Conservation (phyloP, 805 yeast species). For the Wickerhamiella brachini region DNA sequence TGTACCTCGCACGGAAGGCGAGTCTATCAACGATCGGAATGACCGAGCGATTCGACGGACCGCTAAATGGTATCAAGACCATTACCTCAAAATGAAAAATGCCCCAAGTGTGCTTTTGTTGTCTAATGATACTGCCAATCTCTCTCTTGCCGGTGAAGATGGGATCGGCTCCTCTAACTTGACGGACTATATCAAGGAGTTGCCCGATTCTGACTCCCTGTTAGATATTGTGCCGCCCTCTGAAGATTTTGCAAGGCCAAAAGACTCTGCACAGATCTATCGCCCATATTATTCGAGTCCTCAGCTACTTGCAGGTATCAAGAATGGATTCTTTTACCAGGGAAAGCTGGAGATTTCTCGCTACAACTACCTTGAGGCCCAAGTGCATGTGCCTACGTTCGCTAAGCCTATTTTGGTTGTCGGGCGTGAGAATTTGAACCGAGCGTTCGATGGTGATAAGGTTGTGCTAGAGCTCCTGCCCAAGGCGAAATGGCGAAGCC, state of each 20-base stretch:
- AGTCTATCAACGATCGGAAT: conserved; percentile 75
- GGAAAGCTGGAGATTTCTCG: conserved; percentile 71
- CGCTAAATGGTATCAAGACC: conserved; percentile 57
- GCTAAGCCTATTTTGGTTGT: conserved; percentile 68
- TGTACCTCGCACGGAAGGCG: conserved; percentile 46
- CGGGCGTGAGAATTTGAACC: conserved; percentile 74
- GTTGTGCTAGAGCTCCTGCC: conserved; percentile 88
- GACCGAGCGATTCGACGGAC: conserved; percentile 78
- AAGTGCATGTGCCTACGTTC: conserved; percentile 55
- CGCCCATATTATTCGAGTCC: conserved; percentile 71
- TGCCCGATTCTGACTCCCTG: conserved; percentile 57
- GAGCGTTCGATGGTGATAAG: conserved; percentile 84
- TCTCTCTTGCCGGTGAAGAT: conserved; percentile 40
- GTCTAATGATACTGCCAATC: conserved; percentile 66
- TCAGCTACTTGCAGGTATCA: conserved; percentile 79
- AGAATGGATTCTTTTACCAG: conserved; percentile 74
- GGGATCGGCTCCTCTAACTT: conserved; percentile 44
- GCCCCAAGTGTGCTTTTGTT: conserved; percentile 28
- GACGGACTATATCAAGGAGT: conserved; percentile 56
- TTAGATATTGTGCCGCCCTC: conserved; percentile 12
- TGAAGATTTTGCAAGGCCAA: conserved; percentile 42
- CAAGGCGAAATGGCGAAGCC: conserved; percentile 72
- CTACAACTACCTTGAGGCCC: conserved; percentile 81
- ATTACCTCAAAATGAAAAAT: conserved; percentile 31
- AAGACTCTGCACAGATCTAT: conserved; percentile 28